Evolutionary conservation across 2,329 filamentous ascomycete species (phyloP).

Genomic region (Colletotrichum tropicale): DNA sequence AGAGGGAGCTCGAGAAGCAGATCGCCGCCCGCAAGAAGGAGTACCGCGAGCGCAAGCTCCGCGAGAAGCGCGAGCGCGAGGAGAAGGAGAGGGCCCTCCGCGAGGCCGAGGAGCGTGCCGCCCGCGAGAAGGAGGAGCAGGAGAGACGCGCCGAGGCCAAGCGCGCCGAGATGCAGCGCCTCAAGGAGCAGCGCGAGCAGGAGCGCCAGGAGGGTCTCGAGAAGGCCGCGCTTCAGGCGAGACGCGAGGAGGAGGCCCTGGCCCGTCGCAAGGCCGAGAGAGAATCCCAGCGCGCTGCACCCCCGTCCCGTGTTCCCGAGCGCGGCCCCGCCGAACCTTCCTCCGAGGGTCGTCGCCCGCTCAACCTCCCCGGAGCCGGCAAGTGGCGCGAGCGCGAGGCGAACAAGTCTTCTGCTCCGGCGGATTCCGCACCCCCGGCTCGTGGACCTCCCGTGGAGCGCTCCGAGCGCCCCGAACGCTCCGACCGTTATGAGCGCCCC

Average conservation of each 20-base stretch:
- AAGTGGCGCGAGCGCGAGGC: constrained; percentile 49
- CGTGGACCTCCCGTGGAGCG: constrained; percentile 20
- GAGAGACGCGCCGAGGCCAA: constrained; percentile 80
- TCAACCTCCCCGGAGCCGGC: constrained; percentile 37
- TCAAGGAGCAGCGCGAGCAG: constrained; percentile 69
- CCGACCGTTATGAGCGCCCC: constrained; percentile 11
- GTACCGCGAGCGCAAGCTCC: constrained; percentile 79
- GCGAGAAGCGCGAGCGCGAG: constrained; percentile 84
- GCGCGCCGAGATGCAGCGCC: constrained; percentile 69
- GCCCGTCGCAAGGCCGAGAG: constrained; percentile 73
- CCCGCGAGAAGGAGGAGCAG: constrained; percentile 85
- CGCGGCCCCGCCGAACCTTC: constrained; percentile 35
- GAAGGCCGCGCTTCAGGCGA: constrained; percentile 72
- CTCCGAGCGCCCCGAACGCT: neutral
- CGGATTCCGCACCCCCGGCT: constrained; percentile 35
- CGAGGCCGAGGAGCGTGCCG: constrained; percentile 86
- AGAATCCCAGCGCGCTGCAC: constrained; percentile 46
- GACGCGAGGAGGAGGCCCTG: constrained; percentile 88
- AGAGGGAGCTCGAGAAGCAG: constrained; percentile 91
- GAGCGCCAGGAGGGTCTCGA: constrained; percentile 72
- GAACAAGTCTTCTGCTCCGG: constrained; percentile 30
- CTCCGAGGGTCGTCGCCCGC: constrained; percentile 24
- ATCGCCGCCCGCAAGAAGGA: constrained; percentile 89
- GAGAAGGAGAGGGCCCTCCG: constrained; percentile 78
- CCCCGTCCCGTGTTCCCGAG: constrained; percentile 46